Evolutionary conservation across 2,329 filamentous ascomycete genomes (phyloP).

Genomic region (Fusarium nygamai): DNA sequence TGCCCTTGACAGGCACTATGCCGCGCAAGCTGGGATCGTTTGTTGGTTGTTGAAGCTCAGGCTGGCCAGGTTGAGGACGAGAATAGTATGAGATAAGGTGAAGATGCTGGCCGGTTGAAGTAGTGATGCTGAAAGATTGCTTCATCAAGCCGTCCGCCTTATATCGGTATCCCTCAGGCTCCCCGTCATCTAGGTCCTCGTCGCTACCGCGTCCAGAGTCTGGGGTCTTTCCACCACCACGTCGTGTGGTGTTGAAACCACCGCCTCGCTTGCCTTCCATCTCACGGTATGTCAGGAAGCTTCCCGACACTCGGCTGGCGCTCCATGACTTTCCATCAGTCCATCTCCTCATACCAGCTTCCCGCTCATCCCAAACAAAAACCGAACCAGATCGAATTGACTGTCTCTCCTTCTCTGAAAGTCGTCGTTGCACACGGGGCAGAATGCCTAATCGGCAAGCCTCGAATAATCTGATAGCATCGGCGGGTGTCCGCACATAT

Average conservation of each 20-base stretch:
- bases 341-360: constrained; percentile 98
- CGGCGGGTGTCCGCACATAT: constrained; percentile 91
- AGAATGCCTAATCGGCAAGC: constrained; percentile 90
- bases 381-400: constrained; percentile 96
- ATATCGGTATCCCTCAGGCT: constrained; percentile 91
- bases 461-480: constrained; percentile 99
- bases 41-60: constrained; percentile 82
- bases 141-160: constrained; percentile 99
- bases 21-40: constrained; percentile 81
- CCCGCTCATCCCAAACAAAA: constrained; percentile 99
- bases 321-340: constrained; percentile 99
- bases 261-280: constrained; percentile 98
- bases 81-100: constrained; percentile 98
- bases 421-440: constrained; percentile 88
- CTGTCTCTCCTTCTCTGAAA: constrained; percentile 97
- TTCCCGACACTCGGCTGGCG: constrained; percentile 94
- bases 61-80: constrained; percentile 76
- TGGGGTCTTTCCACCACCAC: constrained; percentile 77
- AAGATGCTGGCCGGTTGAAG: constrained; percentile 85
- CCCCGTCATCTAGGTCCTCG: constrained; percentile 84
- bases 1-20: constrained; percentile 88
- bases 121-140: constrained; percentile 99
- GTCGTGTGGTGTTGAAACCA: constrained; percentile 69
- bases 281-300: constrained; percentile 96
- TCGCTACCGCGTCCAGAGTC: constrained; percentile 85